Evolutionary conservation across 495 filamentous ascomycete species (phyloP), one percentile per base, ranked within the genome.

Genomic region (Penicillium turbatum): DNA sequence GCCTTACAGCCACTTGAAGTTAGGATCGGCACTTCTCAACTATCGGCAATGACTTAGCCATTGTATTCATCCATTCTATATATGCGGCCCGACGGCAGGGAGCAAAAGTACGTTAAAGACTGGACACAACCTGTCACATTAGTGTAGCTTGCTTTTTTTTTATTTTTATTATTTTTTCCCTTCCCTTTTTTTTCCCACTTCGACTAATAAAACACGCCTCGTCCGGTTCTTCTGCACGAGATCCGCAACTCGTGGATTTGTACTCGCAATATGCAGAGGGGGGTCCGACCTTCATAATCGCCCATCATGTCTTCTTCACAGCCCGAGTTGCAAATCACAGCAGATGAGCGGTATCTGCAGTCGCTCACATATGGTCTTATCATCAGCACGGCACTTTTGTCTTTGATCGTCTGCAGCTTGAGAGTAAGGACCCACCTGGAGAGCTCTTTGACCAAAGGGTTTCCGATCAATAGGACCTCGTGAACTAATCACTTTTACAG

Each of bases 281-380:
- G 11, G 17, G 3, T 16, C 13, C 6, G 4, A 16, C 13, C 10
- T 43, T 15, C 5, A 5, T 15, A 16, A 43, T 9, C 4, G 11
- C 39, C 8, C 8, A 16, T 26, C 12, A 43, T 43, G 40, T 16
- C 40, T 43, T 29, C 40, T 9, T 2, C 13, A 43, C 6, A 29
- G 1, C 5, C 24, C 13, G 13, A 16, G 5, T 3, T 4, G 2
- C 1, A 1, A 3, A 0, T 51, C 1, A 34, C 48, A 35, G 1
- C 48, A 26, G 48, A 42, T 3, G 48, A 43, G 37, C 48, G 17
- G 6, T 42, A 51, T 26, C n/a, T 1, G 1, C 48, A 43, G 15
- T 51, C 48, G 17, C 48, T 51, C 48, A 51, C 16, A 34, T 51
- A 51, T 43, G 48, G 48, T 6, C 10, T 51, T 16, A 43, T 51